Percentiles rank a stretch among this genome's conserved stretches.
phyloP scores from a whole-genome alignment of 2,329 filamentous ascomycete genomes.

The Aspergillus thermomutatus region DNA sequence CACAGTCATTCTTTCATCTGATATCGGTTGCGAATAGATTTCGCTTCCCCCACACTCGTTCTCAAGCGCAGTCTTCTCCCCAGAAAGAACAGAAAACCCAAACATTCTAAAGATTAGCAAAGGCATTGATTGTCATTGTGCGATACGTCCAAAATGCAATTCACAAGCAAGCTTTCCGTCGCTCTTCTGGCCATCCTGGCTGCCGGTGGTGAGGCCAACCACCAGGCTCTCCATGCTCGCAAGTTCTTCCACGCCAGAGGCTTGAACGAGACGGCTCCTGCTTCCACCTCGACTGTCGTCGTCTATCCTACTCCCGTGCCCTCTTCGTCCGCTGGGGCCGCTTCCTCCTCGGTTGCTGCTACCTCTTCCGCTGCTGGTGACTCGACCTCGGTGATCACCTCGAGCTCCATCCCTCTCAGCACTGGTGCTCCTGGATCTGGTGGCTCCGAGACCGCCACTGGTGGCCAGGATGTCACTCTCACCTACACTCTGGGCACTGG shows the following conservation, averaged over 20 bases:
- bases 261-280: constrained; percentile 8
- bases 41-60: constrained; percentile 24
- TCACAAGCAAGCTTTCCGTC: constrained; percentile 34
- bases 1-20: constrained; percentile 8
- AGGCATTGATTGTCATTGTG: constrained; percentile 23
- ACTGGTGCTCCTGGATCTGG: constrained; percentile 18
- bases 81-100: neutral
- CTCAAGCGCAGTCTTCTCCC: constrained; percentile 7
- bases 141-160: constrained; percentile 30
- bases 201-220: constrained; percentile 32
- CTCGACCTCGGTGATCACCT: constrained; percentile 5
- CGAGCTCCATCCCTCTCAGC: constrained; percentile 17
- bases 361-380: constrained; percentile 1
- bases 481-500: constrained; percentile 41
- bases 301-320: constrained; percentile 16
- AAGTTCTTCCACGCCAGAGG: constrained; percentile 20
- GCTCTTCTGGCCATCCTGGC: constrained; percentile 35
- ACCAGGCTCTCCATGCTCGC: constrained; percentile 25
- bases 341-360: constrained; percentile 4
- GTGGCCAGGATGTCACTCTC: constrained; percentile 26
- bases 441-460: constrained; percentile 3
- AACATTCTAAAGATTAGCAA: neutral
- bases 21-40: constrained; percentile 35
- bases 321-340: constrained; percentile 8
- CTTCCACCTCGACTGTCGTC: constrained; percentile 19